Evolutionary conservation across 176 grass and related monocot species (phyloP).

Genomic region (Otatea glauca): DNA sequence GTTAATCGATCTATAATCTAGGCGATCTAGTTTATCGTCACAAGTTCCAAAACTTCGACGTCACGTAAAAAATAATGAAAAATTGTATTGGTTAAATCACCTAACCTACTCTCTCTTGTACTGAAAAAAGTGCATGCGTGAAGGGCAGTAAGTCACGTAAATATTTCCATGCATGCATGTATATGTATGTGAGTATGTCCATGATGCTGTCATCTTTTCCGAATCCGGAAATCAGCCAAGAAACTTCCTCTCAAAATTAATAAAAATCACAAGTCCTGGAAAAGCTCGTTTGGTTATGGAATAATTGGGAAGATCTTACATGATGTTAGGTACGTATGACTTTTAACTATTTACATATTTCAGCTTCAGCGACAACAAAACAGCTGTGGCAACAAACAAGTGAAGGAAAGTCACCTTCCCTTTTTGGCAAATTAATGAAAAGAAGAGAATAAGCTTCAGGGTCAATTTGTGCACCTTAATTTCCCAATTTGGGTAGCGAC

Average conservation of each 20-base stretch:
- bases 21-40: too few species aligned
- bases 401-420: not conserved
- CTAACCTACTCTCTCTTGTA: not conserved
- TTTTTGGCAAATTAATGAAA: not conserved
- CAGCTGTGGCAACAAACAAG: not conserved
- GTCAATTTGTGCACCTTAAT: too few species aligned
- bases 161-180: not conserved
- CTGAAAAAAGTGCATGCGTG: not conserved
- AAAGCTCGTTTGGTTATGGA: not conserved
- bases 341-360: not conserved
- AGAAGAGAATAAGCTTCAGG: too few species aligned
- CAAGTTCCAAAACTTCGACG: too few species aligned
- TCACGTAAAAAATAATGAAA: too few species aligned
- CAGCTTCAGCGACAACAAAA: not conserved
- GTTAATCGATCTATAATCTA: too few species aligned
- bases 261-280: not conserved
- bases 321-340: not conserved
- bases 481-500: too few species aligned
- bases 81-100: too few species aligned
- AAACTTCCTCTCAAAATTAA: not conserved
- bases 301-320: not conserved
- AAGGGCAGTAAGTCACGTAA: not conserved
- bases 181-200: not conserved
- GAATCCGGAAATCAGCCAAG: not conserved
- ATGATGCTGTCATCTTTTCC: not conserved